phyloP scores from a whole-genome alignment of 345 rosid genomes.

The Limnanthes douglasii region DNA sequence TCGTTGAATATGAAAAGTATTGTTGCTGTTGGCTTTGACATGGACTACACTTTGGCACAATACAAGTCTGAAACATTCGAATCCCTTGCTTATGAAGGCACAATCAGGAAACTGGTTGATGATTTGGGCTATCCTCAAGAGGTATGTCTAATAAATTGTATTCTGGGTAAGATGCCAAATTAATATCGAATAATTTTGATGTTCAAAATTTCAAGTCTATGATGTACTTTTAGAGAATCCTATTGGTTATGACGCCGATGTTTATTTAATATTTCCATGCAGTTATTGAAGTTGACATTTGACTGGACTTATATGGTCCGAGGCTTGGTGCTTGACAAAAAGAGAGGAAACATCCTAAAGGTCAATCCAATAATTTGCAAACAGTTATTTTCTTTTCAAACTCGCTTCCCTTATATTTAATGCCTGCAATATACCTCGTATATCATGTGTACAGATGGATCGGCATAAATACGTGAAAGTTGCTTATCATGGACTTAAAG shows the following conservation, averaged over 20 bases:
- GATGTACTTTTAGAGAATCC: too few species aligned
- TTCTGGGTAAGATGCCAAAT: background rate
- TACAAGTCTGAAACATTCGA: conserved; percentile 94
- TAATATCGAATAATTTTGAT: background rate
- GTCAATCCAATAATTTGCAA: conserved; percentile 13
- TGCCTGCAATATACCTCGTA: too few species aligned
- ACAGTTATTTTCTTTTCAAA: too few species aligned
- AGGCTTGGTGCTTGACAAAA: conserved; percentile 94
- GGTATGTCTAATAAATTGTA: conserved; percentile 31
- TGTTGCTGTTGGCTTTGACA: conserved; percentile 89
- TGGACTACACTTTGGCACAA: conserved; percentile 98
- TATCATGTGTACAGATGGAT: conserved; percentile 88
- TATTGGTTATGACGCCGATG: too few species aligned
- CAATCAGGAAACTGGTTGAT: conserved; percentile 68
- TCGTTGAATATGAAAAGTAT: conserved; percentile 90
- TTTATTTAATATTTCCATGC: conserved; percentile 4
- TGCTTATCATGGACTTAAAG: conserved; percentile 93
- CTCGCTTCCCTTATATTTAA: background rate
- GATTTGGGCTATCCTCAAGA: conserved; percentile 81
- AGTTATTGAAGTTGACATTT: conserved; percentile 79
- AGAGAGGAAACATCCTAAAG: conserved; percentile 96
- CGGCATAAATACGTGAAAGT: conserved; percentile 96
- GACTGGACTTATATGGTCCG: conserved; percentile 96
- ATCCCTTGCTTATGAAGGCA: conserved; percentile 87
- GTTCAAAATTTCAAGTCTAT: too few species aligned